Evolutionary conservation across 225 moss, liverwort and hornwort genomes (phyloP).

Genomic region (Ulota crispa): DNA sequence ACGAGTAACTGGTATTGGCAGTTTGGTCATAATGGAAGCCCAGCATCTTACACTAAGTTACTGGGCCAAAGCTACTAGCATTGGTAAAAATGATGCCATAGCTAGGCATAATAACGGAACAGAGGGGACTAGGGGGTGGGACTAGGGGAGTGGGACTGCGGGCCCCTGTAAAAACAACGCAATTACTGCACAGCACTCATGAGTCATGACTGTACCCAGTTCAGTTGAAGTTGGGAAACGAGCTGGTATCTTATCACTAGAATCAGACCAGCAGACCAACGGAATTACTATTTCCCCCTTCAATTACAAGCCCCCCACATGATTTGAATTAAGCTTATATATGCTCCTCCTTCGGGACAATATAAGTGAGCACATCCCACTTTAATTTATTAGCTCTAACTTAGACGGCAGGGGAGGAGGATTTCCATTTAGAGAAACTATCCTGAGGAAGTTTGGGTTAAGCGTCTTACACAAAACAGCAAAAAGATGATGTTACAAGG

Average conservation of each 20-base stretch:
- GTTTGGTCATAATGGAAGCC: not conserved
- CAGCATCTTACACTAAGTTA: conserved; percentile 3
- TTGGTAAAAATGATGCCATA: conserved; percentile 1
- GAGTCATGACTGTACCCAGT: conserved; percentile 7
- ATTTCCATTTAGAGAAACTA: no score
- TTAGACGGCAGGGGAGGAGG: no score
- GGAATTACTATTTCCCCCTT: conserved; percentile 8
- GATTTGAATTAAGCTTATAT: not conserved
- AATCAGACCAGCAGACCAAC: conserved; percentile 18
- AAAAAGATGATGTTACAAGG: no score
- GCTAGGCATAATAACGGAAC: not conserved
- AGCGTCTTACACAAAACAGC: no score
- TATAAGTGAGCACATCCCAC: not conserved
- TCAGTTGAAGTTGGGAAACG: not conserved
- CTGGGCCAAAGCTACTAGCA: not conserved
- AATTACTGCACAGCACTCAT: conserved; percentile 13
- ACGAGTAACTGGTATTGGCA: not conserved
- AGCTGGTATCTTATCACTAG: conserved; percentile 22
- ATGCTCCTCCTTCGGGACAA: not conserved
- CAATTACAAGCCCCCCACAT: not conserved
- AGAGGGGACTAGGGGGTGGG: not conserved
- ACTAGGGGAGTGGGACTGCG: no score
- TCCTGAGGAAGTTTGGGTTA: no score
- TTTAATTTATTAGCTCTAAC: no score
- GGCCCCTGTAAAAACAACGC: not conserved